Evolutionary conservation across 768 basidiomycete genomes (phyloP).

Genomic region (Termitomyces sp.): DNA sequence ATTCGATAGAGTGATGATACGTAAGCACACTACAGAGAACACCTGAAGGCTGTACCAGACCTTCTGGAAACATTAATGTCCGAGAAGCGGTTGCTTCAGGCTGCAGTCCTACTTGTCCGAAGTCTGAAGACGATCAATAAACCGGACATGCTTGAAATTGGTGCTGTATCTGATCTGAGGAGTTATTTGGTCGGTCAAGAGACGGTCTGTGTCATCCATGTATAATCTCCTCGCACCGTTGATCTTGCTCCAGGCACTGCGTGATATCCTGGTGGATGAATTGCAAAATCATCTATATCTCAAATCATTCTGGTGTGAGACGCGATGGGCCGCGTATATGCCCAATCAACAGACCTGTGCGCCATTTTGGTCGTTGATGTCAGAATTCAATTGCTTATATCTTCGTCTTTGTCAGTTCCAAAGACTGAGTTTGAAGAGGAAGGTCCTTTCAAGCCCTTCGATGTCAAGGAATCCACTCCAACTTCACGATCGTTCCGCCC

Average conservation of each 20-base stretch:
- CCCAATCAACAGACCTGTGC: constrained; percentile 74
- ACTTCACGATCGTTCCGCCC: constrained; percentile 34
- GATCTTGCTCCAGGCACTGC: constrained; percentile 55
- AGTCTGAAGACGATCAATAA: constrained; percentile 90
- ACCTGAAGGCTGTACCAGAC: constrained; percentile 88
- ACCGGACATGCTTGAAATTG: constrained; percentile 90
- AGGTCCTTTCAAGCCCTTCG: constrained; percentile 20
- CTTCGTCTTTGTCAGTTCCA: constrained; percentile 42
- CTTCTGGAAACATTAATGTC: constrained; percentile 90
- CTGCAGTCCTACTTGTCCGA: constrained; percentile 79
- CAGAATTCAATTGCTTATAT: not conserved
- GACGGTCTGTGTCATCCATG: constrained; percentile 42
- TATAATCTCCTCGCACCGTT: not conserved
- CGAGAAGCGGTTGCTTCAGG: constrained; percentile 89
- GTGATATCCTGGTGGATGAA: constrained; percentile 93
- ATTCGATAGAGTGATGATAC: not conserved
- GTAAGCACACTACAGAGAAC: constrained; percentile 52
- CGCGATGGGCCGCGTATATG: constrained; percentile 82
- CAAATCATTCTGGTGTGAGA: constrained; percentile 94
- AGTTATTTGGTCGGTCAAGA: constrained; percentile 84
- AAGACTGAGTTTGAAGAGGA: constrained; percentile 63
- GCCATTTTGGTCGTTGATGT: constrained; percentile 19
- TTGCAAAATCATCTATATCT: constrained; percentile 96
- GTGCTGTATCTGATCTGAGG: constrained; percentile 87
- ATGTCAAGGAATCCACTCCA: constrained; percentile 30